These are phyloP conservation scores for Saxophila tyrrhenica DNA, from an alignment of 495 filamentous ascomycete species.

Conservation along the genomic window DNA sequence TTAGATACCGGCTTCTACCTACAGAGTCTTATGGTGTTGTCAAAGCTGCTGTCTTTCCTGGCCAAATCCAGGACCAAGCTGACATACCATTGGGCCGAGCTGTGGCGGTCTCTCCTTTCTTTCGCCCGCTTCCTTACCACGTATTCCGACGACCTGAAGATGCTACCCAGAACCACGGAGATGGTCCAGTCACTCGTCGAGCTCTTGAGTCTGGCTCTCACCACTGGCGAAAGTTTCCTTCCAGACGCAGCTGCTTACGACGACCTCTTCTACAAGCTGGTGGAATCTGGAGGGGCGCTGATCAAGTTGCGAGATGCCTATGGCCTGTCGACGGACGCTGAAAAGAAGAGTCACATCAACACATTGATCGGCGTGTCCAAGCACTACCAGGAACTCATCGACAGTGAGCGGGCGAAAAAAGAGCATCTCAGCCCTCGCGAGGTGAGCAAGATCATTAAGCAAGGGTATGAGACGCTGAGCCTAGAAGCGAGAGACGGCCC, in stretches of 20 bases:
- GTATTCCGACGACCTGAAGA: constrained; percentile 64
- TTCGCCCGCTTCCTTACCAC: constrained; percentile 84
- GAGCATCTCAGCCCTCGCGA: constrained; percentile 67
- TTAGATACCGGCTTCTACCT: constrained; percentile 81
- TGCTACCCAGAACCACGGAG: constrained; percentile 44
- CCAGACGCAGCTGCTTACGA: constrained; percentile 82
- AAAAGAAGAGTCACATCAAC: constrained; percentile 55
- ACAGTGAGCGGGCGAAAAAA: constrained; percentile 32
- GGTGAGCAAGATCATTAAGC: constrained; percentile 83
- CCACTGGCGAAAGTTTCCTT: constrained; percentile 81
- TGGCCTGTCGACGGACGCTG: constrained; percentile 38
- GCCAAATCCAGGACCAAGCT: constrained; percentile 41
- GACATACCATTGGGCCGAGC: constrained; percentile 86
- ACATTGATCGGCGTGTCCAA: constrained; percentile 72
- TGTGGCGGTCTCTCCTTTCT: constrained; percentile 82
- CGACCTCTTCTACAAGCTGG: constrained; percentile 95
- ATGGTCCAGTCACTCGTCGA: constrained; percentile 66
- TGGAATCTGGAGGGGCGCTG: constrained; percentile 79
- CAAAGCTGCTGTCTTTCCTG: constrained; percentile 46
- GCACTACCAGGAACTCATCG: constrained; percentile 74
- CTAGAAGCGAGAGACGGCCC: constrained; percentile 75
- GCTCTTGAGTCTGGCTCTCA: constrained; percentile 77
- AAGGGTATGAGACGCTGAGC: constrained; percentile 86
- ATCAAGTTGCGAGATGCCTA: constrained; percentile 74
- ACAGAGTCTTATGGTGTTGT: constrained; percentile 29